Evolutionary conservation across 306 rosid species (phyloP), one percentile per base, ranked within the genome.

Genomic region (Cyclanthera cordifolia): DNA sequence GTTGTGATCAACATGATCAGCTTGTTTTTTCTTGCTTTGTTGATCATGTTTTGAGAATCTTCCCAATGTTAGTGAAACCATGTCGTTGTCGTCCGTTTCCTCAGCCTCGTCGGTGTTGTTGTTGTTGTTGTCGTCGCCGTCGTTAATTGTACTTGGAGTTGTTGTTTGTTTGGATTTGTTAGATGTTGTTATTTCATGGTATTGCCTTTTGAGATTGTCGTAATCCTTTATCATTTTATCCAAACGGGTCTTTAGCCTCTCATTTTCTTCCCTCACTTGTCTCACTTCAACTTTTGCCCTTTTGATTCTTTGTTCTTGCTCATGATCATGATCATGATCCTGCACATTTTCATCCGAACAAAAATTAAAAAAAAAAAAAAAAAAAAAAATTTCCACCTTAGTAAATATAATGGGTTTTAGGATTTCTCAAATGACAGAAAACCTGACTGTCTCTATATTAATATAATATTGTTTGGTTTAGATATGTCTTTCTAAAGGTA

Each of bases 11-110:
- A n/a, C 23, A 69, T 74, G 74, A 6, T 70, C 80, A 9, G 9
- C 8, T 23, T 56, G 53, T 53, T 63, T 74, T 69, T 10, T 17
- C 72, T 71, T 51, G 75, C 50, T 80, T 54, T 82, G 87, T n/a
- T n/a, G n/a, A n/a, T n/a, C n/a, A 0, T 77, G 73, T 0, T 76
- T 55, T 0, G 81, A 75, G 76, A 69, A 77, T 61, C 88, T 85
- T 84, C 96, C 99, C 2, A 93, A 91, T 8, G 83, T 81, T 4
- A 90, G 95, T 45, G 89, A 87, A 77, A 87, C 88, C 9, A 87
- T 80, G 20, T 88, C 91, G 0, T 84, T 41, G 55, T 88, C 91
- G 0, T 84, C 46, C 52, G 84, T 91, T 59, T 79, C 87, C 4
- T 49, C 55, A 52, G 77, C 79, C 70, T 79, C 69, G 13, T 67